Evolutionary conservation across 1,284 basidiomycete species (phyloP).

Genomic region (Rhodofomes roseus): DNA sequence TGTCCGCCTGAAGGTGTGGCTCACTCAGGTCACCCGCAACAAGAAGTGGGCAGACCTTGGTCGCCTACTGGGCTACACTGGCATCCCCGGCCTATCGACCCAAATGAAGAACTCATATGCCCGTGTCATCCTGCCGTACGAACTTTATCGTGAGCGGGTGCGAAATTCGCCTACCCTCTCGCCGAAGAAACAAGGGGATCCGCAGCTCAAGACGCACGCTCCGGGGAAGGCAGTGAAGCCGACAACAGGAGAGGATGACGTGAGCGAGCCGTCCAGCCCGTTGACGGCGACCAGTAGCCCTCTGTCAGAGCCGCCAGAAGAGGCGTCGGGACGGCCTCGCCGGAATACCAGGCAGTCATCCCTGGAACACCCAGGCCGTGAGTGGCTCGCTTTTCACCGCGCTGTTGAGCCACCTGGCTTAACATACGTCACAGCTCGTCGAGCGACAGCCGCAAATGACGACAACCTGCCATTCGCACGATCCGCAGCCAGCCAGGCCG

Average conservation of each 20-base stretch:
- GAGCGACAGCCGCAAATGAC: slow-evolving; percentile 14
- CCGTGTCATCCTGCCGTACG: slow-evolving; percentile 91
- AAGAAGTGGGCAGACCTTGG: slow-evolving; percentile 89
- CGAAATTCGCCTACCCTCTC: slow-evolving; percentile 57
- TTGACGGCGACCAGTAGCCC: slow-evolving; percentile 69
- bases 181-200: slow-evolving; percentile 29
- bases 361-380: slow-evolving; percentile 20
- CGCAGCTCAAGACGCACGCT: slow-evolving; percentile 38
- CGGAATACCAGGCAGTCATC: slow-evolving; percentile 23
- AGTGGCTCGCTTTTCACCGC: slow-evolving; percentile 4
- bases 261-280: slow-evolving; percentile 66
- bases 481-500: not conserved
- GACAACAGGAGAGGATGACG: slow-evolving; percentile 16
- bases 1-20: slow-evolving; percentile 1
- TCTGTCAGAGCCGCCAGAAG: slow-evolving; percentile 77
- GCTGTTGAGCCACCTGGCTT: not conserved
- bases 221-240: not conserved
- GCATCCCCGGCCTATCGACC: slow-evolving; percentile 78
- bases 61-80: slow-evolving; percentile 75
- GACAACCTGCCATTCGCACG: not conserved
- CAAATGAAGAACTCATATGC: slow-evolving; percentile 89
- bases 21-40: slow-evolving; percentile 62
- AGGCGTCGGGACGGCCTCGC: slow-evolving; percentile 43
- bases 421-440: slow-evolving; percentile 9
- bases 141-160: slow-evolving; percentile 81